Conservation (phyloP, 768 basidiomycete species). For the Mycena galopus region DNA sequence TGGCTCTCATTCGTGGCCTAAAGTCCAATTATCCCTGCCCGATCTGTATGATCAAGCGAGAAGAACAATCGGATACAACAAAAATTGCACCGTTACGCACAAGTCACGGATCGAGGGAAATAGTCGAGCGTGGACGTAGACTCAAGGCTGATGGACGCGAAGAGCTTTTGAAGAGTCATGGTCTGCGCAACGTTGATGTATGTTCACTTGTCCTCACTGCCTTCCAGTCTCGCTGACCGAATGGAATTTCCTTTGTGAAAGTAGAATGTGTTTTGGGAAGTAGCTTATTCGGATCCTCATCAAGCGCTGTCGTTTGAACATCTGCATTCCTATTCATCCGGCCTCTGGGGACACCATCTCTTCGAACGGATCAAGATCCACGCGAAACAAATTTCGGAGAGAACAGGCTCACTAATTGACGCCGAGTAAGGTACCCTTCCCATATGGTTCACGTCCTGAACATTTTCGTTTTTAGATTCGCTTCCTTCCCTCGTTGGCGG, state of each 20-base stretch:
- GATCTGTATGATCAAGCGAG: conserved; percentile 44
- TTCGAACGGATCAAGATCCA: conserved; percentile 42
- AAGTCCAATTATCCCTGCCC: conserved; percentile 27
- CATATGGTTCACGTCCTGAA: background rate
- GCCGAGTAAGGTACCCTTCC: background rate
- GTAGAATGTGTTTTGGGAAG: conserved; percentile 58
- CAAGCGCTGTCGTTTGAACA: conserved; percentile 51
- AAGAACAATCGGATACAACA: too few relatives aligned
- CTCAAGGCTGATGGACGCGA: background rate
- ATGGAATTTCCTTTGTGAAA: background rate
- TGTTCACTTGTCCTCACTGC: background rate
- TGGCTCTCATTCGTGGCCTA: too few relatives aligned
- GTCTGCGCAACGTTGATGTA: background rate
- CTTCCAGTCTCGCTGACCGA: background rate
- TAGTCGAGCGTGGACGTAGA: too few relatives aligned
- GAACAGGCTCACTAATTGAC: conserved; percentile 35
- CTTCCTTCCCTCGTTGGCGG: background rate
- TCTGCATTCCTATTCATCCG: conserved; percentile 47
- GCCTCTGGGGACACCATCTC: conserved; percentile 43
- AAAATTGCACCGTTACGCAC: too few relatives aligned
- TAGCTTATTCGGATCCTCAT: conserved; percentile 51
- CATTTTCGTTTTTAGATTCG: background rate
- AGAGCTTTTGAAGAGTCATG: background rate
- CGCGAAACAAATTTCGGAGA: conserved; percentile 27
- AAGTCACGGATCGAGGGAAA: too few relatives aligned